Evolutionary conservation across 2,329 filamentous ascomycete species (phyloP).

Genomic region (Monosporascus sp.): DNA sequence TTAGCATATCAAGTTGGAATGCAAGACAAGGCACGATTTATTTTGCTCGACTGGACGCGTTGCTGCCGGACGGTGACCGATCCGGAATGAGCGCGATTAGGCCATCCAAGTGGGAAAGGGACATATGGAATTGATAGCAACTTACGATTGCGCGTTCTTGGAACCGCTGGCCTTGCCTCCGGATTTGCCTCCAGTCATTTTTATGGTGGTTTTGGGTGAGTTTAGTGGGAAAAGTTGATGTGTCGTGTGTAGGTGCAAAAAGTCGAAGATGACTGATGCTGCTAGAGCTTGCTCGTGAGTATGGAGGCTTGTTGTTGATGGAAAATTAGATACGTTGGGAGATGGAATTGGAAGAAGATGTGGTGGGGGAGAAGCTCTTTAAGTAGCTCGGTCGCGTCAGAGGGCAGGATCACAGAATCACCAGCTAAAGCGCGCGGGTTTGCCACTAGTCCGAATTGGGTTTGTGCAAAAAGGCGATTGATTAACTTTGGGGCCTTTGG

Average conservation of each 20-base stretch:
- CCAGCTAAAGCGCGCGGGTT: constrained; percentile 11
- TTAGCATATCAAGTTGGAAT: constrained; percentile 30
- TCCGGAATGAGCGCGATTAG: neutral
- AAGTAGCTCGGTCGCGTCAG: constrained; percentile 29
- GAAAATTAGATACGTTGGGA: constrained; percentile 18
- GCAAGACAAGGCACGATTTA: constrained; percentile 4
- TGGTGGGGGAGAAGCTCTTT: constrained; percentile 28
- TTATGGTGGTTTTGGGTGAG: constrained; percentile 44
- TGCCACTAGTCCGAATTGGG: constrained; percentile 19
- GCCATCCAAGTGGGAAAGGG: constrained; percentile 1
- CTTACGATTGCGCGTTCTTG: constrained; percentile 99
- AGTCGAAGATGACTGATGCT: constrained; percentile 16
- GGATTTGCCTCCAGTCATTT: constrained; percentile 99
- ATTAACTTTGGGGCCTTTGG: neutral
- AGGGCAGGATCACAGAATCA: constrained; percentile 21
- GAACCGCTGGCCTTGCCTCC: constrained; percentile 98
- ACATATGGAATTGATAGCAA: constrained; percentile 24
- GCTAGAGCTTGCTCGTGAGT: constrained; percentile 14
- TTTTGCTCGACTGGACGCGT: constrained; percentile 33
- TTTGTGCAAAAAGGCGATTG: constrained; percentile 5
- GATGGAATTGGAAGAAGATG: constrained; percentile 32
- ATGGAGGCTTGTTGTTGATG: constrained; percentile 18
- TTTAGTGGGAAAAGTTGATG: constrained; percentile 22
- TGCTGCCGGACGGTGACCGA: constrained; percentile 15
- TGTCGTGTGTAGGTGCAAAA: constrained; percentile 8